Conservation (phyloP, 163 green algal species). For the Scenedesmus sp. region DNA sequence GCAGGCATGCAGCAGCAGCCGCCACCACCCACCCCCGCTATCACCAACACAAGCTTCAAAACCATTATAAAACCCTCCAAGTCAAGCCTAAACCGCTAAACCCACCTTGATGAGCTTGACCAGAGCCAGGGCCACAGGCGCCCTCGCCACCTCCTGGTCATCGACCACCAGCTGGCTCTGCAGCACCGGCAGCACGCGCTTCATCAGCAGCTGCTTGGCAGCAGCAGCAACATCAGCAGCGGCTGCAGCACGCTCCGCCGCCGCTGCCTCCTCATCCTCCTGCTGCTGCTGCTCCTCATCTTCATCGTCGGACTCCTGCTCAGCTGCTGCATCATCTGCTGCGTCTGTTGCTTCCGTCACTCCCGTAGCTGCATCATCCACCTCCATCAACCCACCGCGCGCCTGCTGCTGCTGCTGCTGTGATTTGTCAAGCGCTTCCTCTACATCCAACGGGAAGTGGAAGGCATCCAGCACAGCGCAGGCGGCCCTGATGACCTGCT, state of each 20-base stretch:
- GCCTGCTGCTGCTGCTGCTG: conserved; percentile 18
- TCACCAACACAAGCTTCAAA: too few relatives aligned
- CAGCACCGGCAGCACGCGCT: conserved; percentile 84
- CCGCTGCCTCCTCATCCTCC: conserved; percentile 40
- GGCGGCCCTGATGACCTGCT: conserved; percentile 74
- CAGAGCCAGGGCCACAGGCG: conserved; percentile 89
- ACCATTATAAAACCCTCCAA: too few relatives aligned
- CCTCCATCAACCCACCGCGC: conserved; percentile 33
- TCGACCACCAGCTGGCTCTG: conserved; percentile 75
- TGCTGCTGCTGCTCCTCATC: conserved; percentile 37
- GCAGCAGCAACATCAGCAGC: conserved; percentile 39
- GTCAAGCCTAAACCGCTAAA: not conserved
- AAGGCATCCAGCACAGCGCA: conserved; percentile 93
- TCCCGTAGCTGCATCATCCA: conserved; percentile 23
- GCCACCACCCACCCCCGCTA: too few relatives aligned
- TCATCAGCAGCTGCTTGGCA: conserved; percentile 60
- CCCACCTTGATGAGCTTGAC: conserved; percentile 84
- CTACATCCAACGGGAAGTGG: conserved; percentile 79
- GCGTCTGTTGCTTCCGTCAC: conserved; percentile 27
- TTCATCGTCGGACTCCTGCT: conserved; percentile 26
- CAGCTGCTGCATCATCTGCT: not conserved
- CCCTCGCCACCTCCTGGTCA: conserved; percentile 71
- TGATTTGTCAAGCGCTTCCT: not conserved
- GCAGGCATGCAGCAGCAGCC: too few relatives aligned
- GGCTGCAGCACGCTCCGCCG: conserved; percentile 2